Conservation (phyloP, 805 yeast genomes). For the Zygosaccharomyces kombuchaensis region DNA sequence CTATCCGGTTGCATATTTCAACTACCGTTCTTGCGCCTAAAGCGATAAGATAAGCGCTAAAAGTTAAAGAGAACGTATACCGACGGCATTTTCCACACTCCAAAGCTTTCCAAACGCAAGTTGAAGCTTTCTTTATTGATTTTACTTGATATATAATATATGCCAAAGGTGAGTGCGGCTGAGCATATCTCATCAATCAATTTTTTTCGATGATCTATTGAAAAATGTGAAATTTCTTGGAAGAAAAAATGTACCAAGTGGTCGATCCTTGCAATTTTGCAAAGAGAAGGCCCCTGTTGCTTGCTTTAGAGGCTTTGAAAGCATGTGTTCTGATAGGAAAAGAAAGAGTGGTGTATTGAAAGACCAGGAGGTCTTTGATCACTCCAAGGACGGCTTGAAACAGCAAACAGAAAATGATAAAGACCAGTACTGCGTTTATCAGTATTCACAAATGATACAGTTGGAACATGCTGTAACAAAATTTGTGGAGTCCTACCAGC, state of each 20-base stretch:
- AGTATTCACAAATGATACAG: slow-evolving; percentile 30
- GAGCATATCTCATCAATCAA: slow-evolving; percentile 2
- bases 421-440: slow-evolving; percentile 13
- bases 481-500: slow-evolving; percentile 48
- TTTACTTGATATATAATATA: not conserved
- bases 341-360: slow-evolving; percentile 9
- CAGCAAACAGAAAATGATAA: slow-evolving; percentile 15
- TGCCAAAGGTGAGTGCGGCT: not conserved
- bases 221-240: not conserved
- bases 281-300: not conserved
- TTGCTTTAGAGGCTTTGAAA: not conserved
- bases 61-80: not conserved
- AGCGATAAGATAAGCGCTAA: slow-evolving; percentile 4
- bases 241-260: not conserved
- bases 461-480: slow-evolving; percentile 52
- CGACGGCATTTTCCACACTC: not conserved
- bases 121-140: not conserved
- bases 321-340: slow-evolving; percentile 7
- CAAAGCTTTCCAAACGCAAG: not conserved
- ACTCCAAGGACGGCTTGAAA: slow-evolving; percentile 10
- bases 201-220: not conserved
- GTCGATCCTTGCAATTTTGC: not conserved
- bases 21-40: not conserved
- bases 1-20: slow-evolving; percentile 2
- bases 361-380: slow-evolving; percentile 16